These are phyloP conservation scores for Mortierella sp. DNA, from an alignment of 371 early-diverging fungal species.

Conservation along the genomic window DNA sequence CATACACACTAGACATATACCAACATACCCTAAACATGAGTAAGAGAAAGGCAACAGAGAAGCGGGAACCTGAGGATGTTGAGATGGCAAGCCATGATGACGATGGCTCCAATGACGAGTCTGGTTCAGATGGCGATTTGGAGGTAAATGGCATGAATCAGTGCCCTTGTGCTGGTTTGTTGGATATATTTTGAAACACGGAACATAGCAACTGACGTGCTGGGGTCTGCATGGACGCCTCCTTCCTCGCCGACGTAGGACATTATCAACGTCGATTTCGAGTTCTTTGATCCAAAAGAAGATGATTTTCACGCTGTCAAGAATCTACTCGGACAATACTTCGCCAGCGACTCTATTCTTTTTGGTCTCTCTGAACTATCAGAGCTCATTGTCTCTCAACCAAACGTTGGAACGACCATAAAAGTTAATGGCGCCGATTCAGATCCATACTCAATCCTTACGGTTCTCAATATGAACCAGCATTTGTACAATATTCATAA, in stretches of 20 bases:
- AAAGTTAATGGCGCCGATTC: slow-evolving; percentile 83
- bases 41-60: slow-evolving; percentile 61
- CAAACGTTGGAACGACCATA: slow-evolving; percentile 91
- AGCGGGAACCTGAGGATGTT: slow-evolving; percentile 44
- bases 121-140: slow-evolving; percentile 64
- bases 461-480: slow-evolving; percentile 79
- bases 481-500: slow-evolving; percentile 58
- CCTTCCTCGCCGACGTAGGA: slow-evolving; percentile 59
- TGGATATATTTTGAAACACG: not conserved
- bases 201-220: not conserved
- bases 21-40: slow-evolving; percentile 33
- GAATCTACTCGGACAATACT: slow-evolving; percentile 81
- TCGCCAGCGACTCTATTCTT: slow-evolving; percentile 84
- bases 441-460: slow-evolving; percentile 94
- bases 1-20: not conserved
- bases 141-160: slow-evolving; percentile 27
- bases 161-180: not conserved
- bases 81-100: slow-evolving; percentile 50
- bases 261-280: slow-evolving; percentile 94
- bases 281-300: slow-evolving; percentile 91
- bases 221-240: not conserved
- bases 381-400: slow-evolving; percentile 87
- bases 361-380: slow-evolving; percentile 82
- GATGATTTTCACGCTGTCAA: slow-evolving; percentile 95
- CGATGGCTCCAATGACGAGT: slow-evolving; percentile 52